These are phyloP conservation scores for Echinosophora koreensis DNA, from an alignment of 306 rosid genomes.

Conservation along the genomic window DNA sequence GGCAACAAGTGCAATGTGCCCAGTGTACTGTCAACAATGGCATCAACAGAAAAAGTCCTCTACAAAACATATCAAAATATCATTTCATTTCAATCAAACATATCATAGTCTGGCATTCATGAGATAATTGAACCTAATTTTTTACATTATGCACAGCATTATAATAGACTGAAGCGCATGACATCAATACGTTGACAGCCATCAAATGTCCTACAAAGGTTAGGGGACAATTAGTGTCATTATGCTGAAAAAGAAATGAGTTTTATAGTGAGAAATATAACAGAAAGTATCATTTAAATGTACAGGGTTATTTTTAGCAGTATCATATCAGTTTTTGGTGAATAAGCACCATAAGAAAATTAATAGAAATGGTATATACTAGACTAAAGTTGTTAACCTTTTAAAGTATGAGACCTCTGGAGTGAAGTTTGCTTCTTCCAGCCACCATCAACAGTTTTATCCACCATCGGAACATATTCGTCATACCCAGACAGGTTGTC, in stretches of 20 bases:
- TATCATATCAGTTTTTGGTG: conserved; percentile 3
- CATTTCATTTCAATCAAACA: conserved; percentile 34
- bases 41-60: not conserved
- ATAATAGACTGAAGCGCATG: conserved; percentile 10
- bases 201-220: conserved; percentile 5
- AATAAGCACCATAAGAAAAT: conserved; percentile 13
- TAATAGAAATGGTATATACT: not conserved
- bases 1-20: conserved; percentile 11
- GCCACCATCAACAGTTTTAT: conserved; percentile 88
- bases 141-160: conserved; percentile 9
- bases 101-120: conserved; percentile 10
- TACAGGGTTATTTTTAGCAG: conserved; percentile 1
- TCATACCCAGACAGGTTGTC: conserved; percentile 78
- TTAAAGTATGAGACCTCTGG: conserved; percentile 62
- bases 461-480: conserved; percentile 96
- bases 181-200: conserved; percentile 15
- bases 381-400: conserved; percentile 61
- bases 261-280: conserved; percentile 26
- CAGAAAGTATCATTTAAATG: not conserved
- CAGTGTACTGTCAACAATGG: conserved; percentile 3
- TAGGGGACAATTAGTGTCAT: conserved; percentile 9
- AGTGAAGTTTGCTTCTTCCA: conserved; percentile 78
- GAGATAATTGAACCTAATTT: conserved; percentile 8
- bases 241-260: conserved; percentile 1
- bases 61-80: conserved; percentile 24